phyloP scores from a whole-genome alignment of 352 stramenopile species.

The Pythium rishiriense region DNA sequence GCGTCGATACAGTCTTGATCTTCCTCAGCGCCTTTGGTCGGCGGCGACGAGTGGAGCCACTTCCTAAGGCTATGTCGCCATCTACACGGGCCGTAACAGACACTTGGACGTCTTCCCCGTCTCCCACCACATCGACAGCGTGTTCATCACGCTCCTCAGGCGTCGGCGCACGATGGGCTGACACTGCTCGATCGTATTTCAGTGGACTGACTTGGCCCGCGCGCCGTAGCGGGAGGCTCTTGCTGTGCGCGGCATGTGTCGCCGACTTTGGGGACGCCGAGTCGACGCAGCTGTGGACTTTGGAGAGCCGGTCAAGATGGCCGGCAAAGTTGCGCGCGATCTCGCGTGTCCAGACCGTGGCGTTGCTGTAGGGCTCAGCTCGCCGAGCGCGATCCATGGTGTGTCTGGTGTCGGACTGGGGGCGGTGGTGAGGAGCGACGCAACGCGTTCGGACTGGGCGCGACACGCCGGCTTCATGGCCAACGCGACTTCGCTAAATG shows the following conservation, averaged over 20 bases:
- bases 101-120: neutral
- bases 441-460: neutral
- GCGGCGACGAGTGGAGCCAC: neutral
- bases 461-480: neutral
- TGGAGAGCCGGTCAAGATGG: conserved; percentile 67
- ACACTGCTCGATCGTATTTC: conserved; percentile 33
- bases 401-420: no score
- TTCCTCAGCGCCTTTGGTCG: conserved; percentile 19
- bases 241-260: conserved; percentile 46
- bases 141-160: conserved; percentile 4
- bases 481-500: neutral
- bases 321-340: conserved; percentile 67
- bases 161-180: neutral
- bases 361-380: conserved; percentile 77
- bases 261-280: conserved; percentile 59
- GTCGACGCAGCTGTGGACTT: conserved; percentile 72
- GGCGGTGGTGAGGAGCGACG: neutral
- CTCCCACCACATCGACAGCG: neutral
- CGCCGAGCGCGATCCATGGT: conserved; percentile 69
- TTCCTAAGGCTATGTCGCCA: neutral
- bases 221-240: conserved; percentile 37
- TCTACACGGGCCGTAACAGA: neutral
- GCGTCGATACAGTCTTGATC: conserved; percentile 13
- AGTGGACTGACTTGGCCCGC: conserved; percentile 43
- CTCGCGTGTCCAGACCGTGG: conserved; percentile 74